Base-by-base conservation (phyloP, 345 rosid species). In the Eucalyptus tenuipes region DNA sequence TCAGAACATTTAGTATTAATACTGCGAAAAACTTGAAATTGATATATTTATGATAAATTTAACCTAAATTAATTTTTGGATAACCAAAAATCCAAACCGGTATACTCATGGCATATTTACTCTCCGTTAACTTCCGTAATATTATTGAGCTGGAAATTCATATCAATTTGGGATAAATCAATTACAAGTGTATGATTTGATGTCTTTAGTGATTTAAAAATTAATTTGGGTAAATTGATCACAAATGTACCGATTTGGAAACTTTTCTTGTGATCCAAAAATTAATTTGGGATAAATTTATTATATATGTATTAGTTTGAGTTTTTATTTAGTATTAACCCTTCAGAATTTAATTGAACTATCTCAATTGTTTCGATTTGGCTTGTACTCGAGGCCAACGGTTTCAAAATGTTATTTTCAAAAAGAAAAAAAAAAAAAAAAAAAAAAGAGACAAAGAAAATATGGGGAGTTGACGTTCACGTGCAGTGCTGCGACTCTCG, bases 1-100 rank as follows among this genome's bases (percentile, higher is more conserved):
- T 75, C 2, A 10, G 45, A 71, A 20, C 4, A 37, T 75, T 18
- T 37, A 37, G 5, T 44, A 14, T 55, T 24, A 10, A 10, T 55
- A 10, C 0, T 10, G 0, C 0, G 1, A 24, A 55, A 55, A 1
- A 55, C 0, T 1, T 10, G 3, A 55, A 55, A 55, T 55, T 10
- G 6, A 55, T 55, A 1, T 3, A 55, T 0, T 55, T 24, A 24
- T 55, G 1, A 55, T 25, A 55, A 24, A 55, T 55, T 55, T 55
- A 55, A 55, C 10, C 0, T 0, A 55, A 55, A 10, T 1, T 24
- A 55, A 55, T 4, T 55, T 24, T 55, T 55, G 1, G 3, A 24
- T 55, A 4, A 10, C 1, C 4, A 55, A 55, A 55, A 55, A 55
- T 55, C 9, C 29, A 55, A 4, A 55, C 1, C 0, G 3, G 1